Evolutionary conservation across 2,329 filamentous ascomycete genomes (phyloP), one percentile per base, ranked within the genome.

Genomic region (Verticillium nubilum): DNA sequence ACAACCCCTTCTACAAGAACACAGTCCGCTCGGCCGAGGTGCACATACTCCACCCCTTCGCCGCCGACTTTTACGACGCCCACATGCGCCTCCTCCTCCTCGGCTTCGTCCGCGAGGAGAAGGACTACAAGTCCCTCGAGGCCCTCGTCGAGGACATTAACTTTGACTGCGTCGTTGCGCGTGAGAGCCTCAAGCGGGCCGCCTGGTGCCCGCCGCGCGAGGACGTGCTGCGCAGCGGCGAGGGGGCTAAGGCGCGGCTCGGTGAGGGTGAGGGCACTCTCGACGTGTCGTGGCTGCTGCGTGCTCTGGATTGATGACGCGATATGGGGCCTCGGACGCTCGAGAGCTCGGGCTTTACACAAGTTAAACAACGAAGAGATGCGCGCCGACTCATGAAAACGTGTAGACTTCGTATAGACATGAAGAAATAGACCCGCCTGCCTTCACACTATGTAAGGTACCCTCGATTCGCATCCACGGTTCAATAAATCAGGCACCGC

Each of bases 1-100:
- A 93, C 83, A 99, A 98, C 75, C 95, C 95, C 0, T 98, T 93
- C 77, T 99, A 97, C 83, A 92, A 93, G 73, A 98, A 99, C 80
- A 87, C 83, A 4, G 86, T 91, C 54, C 87, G 91, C 63, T 91
- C 86, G 63, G 92, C 95, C 70, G 92, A 97, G 80, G 92, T 96
- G 59, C 92, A 97, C 76, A 84, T 99, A 58, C 83, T 99, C 74
- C 87, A 91, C 69, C 73, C 80, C 52, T 96, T 97, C 72, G 73
- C 76, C 2, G 77, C 80, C 42, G 92, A 98, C 71, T 99, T 99
- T 72, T 98, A 98, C 76, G 90, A 85, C 63, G 84, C 83, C 5
- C 84, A 86, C 65, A 89, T 98, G 80, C 87, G 91, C 50, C 78
- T 98, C 17, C 74, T 92, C 26, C 86, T 99, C 56, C 73, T 94